These are phyloP conservation scores for Purpureocillium lavendulum DNA, from an alignment of 2,329 filamentous ascomycete genomes.

Conservation along the genomic window DNA sequence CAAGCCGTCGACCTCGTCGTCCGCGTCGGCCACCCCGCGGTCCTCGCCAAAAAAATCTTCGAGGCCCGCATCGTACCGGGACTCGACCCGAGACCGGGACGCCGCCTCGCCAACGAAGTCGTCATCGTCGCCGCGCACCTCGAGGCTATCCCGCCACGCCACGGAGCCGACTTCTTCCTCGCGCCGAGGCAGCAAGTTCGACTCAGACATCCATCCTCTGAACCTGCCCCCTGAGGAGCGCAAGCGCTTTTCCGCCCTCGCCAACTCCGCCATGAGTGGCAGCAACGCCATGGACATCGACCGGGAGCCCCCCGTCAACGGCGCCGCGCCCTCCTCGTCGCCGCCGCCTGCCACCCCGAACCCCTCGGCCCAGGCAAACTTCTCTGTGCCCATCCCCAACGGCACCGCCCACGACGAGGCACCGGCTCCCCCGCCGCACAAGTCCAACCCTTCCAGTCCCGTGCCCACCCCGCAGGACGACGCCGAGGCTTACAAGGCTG, in stretches of 20 bases:
- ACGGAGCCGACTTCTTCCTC: conserved; percentile 32
- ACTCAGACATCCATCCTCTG: conserved; percentile 73
- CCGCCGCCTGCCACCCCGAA: conserved; percentile 44
- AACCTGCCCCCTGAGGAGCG: conserved; percentile 87
- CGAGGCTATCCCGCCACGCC: conserved; percentile 39
- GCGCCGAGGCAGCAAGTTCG: conserved; percentile 43
- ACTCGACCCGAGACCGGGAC: conserved; percentile 7
- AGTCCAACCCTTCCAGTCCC: conserved; percentile 53
- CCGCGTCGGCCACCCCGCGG: conserved; percentile 4
- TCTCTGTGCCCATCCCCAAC: conserved; percentile 45
- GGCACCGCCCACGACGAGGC: conserved; percentile 32
- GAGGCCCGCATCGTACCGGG: conserved; percentile 21
- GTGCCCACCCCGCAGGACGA: conserved; percentile 54
- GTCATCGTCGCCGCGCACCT: conserved; percentile 26
- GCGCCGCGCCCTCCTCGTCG: conserved; percentile 15
- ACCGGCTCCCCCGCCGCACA: conserved; percentile 66
- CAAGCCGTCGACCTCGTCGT: conserved; percentile 22
- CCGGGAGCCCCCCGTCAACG: conserved; percentile 39
- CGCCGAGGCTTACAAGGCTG: conserved; percentile 83
- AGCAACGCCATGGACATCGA: conserved; percentile 72
- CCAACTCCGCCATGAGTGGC: conserved; percentile 47
- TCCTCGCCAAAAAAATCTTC: conserved; percentile 21
- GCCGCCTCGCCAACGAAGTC: conserved; percentile 9
- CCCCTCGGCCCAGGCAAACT: conserved; percentile 32
- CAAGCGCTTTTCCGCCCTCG: conserved; percentile 63